Evolutionary conservation across 2,329 filamentous ascomycete species (phyloP), one percentile per base, ranked within the genome.

Genomic region (Alternaria sp.): DNA sequence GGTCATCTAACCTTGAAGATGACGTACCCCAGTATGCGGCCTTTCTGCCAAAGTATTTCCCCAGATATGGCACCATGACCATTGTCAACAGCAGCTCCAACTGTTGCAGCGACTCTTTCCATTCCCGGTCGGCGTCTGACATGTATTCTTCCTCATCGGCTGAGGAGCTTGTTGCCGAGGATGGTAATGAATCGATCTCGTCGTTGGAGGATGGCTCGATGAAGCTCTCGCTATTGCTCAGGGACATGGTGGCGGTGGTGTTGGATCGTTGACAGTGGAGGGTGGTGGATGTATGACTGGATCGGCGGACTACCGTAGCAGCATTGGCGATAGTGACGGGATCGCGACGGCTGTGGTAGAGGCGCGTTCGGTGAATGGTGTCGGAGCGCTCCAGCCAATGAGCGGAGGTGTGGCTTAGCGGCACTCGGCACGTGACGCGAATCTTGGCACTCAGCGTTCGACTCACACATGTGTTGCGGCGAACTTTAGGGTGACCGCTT

Each of bases 21-120:
- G 23, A 85, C 91, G 79, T 86, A 97, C 95, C 93, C 93, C 93
- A 97, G 79, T 97, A 97, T 63, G 95, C 95, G 83, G 94, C 96
- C 81, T 93, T 96, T 79, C 96, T 88, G 49, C 96, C 96, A 80
- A 97, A 89, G 82, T 93, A 98, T 82, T 98, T 99, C 62, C 96
- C 96, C 71, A 93, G 84, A 80, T 97, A 97, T 3, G 96, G 96
- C 54, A 99, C 91, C 71, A 98, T 81, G 52, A 98, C 91, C 93
- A 99, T 97, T 19, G 92, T 97, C 77, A 98, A 82, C 70, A 99
- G 85, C 68, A 98, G 85, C 83, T 99, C 93, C 63, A 99, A 83
- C 82, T 99, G 96, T 81, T 97, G 93, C 67, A 99, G 83, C 73
- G 92, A 97, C 74, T 94, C 92, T 73, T 95, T 91, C 96, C 96